phyloP scores from a whole-genome alignment of 768 basidiomycete species.

The Mycena latifolia region DNA sequence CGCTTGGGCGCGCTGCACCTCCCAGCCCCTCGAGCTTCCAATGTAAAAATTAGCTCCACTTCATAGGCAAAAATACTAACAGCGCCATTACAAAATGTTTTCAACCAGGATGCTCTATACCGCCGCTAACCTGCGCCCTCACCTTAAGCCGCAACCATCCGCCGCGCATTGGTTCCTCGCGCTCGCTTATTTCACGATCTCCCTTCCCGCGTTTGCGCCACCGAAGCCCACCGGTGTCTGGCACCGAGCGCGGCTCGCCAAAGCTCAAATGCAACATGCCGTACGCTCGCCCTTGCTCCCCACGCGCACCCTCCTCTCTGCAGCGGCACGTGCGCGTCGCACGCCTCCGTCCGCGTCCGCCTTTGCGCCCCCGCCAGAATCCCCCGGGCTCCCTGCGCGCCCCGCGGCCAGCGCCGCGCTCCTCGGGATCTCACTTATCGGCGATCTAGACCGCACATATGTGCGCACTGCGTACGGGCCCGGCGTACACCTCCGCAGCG shows the following conservation, averaged over 20 bases:
- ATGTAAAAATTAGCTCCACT: conserved; percentile 31
- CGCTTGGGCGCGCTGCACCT: conserved; percentile 59
- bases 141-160: conserved; percentile 49
- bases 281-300: conserved; percentile 65
- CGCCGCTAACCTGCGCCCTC: conserved; percentile 72
- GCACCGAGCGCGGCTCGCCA: conserved; percentile 67
- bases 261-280: conserved; percentile 61
- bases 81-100: neutral
- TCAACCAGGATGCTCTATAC: conserved; percentile 72
- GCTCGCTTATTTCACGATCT: conserved; percentile 73
- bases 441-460: conserved; percentile 77
- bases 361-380: conserved; percentile 43
- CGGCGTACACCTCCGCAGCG: conserved; percentile 60
- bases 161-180: conserved; percentile 73
- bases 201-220: conserved; percentile 72
- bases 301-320: conserved; percentile 58
- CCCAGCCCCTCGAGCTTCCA: conserved; percentile 42
- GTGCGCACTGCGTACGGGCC: conserved; percentile 59
- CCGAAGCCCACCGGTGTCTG: conserved; percentile 61
- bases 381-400: conserved; percentile 9
- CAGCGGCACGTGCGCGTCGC: conserved; percentile 52
- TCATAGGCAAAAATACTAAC: neutral
- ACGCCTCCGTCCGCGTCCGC: conserved; percentile 11
- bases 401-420: conserved; percentile 50
- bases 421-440: conserved; percentile 75